Base-by-base conservation (phyloP, 441 rosid species). In the Arabidopsis lyrata region DNA sequence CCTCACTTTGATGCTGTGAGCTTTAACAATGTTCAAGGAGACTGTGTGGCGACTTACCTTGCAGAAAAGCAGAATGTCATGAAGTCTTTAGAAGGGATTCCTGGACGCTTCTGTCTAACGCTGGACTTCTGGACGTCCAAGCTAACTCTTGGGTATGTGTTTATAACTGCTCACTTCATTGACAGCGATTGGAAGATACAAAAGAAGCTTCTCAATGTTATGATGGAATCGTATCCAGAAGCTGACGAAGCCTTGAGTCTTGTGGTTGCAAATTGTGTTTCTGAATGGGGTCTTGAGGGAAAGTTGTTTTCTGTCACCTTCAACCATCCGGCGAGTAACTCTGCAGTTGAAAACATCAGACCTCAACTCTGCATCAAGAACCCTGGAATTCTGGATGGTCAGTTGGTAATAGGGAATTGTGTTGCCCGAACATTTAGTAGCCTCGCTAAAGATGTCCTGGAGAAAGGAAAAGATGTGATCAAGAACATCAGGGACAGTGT, bases 131-230 rank as follows among this genome's bases (percentile, higher is more conserved):
- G 99, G 96, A 82, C 82, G 38, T 88, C 95, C 10, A 83, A 79
- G 78, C 86, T 85, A 52, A 86, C 82, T 57, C 77, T 87, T 66
- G 91, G 88, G 5, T 94, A 86, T 83, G 87, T 92, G 42, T 92
- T 87, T 71, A 77, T 94, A 47, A 92, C 89, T 2, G 97, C 88
- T 35, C 90, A 89, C 82, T 94, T 87, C 82, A 84, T 89, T 71
- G 97, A 92, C 73, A 66, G 76, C 44, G 92, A 94, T 44, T 94
- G 97, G 99, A 94, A 81, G 83, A 75, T 86, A 78, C 95, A 90
- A 4, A 85, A 73, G 75, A 79, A 89, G 83, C 83, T 92, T 78
- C 89, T 94, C 60, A 89, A 88, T 74, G 92, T 92, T 32, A 83
- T 90, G 70, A 86, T 90, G 94, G 97, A 92, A 64, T 89, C 95